A percentile compares a stretch with the other conserved stretches of the same genome.
phyloP scores from a whole-genome alignment of 176 grass and related monocot genomes.

The Musa itinerans region DNA sequence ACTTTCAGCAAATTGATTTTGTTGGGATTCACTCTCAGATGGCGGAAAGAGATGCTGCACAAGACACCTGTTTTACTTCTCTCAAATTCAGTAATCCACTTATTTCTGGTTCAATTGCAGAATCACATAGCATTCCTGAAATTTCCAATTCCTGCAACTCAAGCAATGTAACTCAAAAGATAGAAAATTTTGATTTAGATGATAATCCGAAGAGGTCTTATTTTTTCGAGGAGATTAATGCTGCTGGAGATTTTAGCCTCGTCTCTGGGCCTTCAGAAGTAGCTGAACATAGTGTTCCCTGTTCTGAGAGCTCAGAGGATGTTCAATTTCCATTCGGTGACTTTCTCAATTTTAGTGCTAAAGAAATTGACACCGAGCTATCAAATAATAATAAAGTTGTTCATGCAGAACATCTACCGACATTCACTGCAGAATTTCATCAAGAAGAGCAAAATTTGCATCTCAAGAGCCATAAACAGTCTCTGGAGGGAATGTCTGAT shows the following conservation, averaged over 20 bases:
- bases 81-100: constrained; percentile 2
- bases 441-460: constrained; percentile 27
- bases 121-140: constrained; percentile 12
- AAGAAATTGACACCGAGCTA: constrained; percentile 22
- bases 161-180: constrained; percentile 2
- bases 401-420: constrained; percentile 22
- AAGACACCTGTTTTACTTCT: neutral
- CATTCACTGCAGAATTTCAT: constrained; percentile 26
- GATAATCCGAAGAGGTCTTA: constrained; percentile 16
- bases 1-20: constrained; percentile 22
- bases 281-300: constrained; percentile 19
- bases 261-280: constrained; percentile 20
- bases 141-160: constrained; percentile 25
- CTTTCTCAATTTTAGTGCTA: constrained; percentile 36
- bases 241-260: constrained; percentile 4
- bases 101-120: constrained; percentile 10
- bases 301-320: constrained; percentile 46
- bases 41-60: constrained; percentile 1
- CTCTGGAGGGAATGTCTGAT: constrained; percentile 26
- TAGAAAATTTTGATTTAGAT: constrained; percentile 16
- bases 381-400: constrained; percentile 19
- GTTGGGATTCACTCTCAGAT: constrained; percentile 18
- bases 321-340: constrained; percentile 70
- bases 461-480: constrained; percentile 3
- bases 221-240: constrained; percentile 24